Base-by-base conservation (phyloP, 345 rosid genomes). In the Salix suchowensis region DNA sequence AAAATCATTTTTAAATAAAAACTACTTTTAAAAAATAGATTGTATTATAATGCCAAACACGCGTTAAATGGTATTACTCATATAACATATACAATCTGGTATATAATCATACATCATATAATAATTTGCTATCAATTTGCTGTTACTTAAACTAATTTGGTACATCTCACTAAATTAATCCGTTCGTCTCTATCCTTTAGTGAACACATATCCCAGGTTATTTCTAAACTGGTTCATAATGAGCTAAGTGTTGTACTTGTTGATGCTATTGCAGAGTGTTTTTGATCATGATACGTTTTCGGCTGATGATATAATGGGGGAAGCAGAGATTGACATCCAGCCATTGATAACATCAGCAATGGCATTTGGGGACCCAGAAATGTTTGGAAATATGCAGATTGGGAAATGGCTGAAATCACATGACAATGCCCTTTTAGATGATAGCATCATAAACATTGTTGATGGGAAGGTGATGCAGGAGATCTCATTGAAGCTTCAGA, bases 251-350 rank as follows among this genome's bases (percentile, higher is more conserved):
- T 6, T 7, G 1, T 21, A 1, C 26, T n/a, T 68, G 23, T 68
- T n/a, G 44, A 37, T 21, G 26, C 23, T 23, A 5, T 69, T 87
- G 84, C 91, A 96, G 99, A 84, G 83, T 85, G 97, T 96, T 71
- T 96, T 78, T 80, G 98, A 96, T 79, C 71, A 94, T 3, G 97
- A 94, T 75, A 92, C 94, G 24, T 94, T 96, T 75, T 96, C 99
- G 15, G 92, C 97, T 4, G 98, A 96, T 74, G 99, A 96, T 87
- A 90, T 96, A 87, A 96, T 96, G 99, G 98, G 99, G 74, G 98
- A 92, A 82, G 99, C 98, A 16, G 92, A 86, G 85, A 79, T 96
- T 1, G 99, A 94, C 86, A 84, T 96, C 82, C 99, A 92, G 76
- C 97, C 98, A 6, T 71, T 96, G 85, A 85, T 92, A 77, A 89